Evolutionary conservation across 768 basidiomycete species (phyloP).

Genomic region (Heimioporus sp.): DNA sequence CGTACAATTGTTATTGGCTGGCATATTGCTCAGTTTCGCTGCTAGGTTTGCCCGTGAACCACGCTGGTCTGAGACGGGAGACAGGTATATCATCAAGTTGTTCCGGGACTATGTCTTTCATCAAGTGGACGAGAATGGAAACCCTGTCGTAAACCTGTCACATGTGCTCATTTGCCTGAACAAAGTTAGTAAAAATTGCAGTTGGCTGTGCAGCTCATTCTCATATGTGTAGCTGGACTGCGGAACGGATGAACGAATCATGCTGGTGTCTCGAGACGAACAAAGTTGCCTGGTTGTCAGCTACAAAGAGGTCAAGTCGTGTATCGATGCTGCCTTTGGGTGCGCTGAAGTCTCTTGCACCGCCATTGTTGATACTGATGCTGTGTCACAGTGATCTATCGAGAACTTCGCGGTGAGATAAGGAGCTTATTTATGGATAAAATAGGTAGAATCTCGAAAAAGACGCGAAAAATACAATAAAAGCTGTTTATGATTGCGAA

Average conservation of each 20-base stretch:
- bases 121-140: conserved; percentile 88
- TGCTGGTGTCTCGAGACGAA: conserved; percentile 94
- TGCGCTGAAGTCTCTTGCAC: conserved; percentile 33
- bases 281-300: conserved; percentile 93
- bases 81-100: conserved; percentile 95
- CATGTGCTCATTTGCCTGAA: conserved; percentile 93
- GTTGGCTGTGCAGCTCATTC: background rate
- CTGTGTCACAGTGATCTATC: conserved; percentile 45
- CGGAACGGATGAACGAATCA: conserved; percentile 90
- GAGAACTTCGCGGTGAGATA: conserved; percentile 17
- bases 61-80: conserved; percentile 98
- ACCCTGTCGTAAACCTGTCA: conserved; percentile 84
- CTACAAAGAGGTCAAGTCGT: conserved; percentile 88
- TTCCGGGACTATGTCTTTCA: conserved; percentile 99
- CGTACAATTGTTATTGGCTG: conserved; percentile 28
- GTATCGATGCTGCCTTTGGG: conserved; percentile 83
- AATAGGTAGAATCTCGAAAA: conserved; percentile 73
- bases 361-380: background rate
- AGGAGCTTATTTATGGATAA: conserved; percentile 29
- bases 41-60: conserved; percentile 91
- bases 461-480: conserved; percentile 50
- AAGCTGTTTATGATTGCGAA: conserved; percentile 15
- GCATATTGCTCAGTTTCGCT: conserved; percentile 1
- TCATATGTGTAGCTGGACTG: conserved; percentile 68
- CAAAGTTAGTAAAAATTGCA: conserved; percentile 56